These are phyloP conservation scores for Suillus ampliporus DNA, from an alignment of 768 basidiomycete species.

Conservation along the genomic window DNA sequence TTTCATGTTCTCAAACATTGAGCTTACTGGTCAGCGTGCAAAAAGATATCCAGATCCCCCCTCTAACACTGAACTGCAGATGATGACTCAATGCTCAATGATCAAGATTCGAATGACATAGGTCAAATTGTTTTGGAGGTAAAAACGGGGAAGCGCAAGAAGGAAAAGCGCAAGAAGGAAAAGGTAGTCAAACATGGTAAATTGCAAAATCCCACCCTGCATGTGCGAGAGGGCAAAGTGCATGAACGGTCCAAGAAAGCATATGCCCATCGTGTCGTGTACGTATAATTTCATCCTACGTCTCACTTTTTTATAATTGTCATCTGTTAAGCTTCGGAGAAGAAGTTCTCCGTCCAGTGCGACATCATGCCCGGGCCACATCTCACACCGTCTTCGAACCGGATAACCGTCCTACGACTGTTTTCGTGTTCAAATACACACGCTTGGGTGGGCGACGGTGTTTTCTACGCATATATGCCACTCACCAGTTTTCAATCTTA, in stretches of 20 bases:
- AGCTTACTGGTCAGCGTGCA: conserved; percentile 21
- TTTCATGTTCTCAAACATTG: conserved; percentile 24
- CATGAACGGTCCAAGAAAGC: conserved; percentile 31
- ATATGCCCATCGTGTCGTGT: conserved; percentile 24
- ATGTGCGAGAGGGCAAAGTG: conserved; percentile 9
- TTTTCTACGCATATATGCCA: background rate
- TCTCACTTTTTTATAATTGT: background rate
- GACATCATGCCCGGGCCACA: fast-evolving
- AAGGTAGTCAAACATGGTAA: fast-evolving
- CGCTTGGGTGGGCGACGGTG: conserved; percentile 18
- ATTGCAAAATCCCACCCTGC: too few species aligned
- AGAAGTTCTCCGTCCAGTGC: background rate
- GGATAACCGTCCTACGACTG: conserved; percentile 12
- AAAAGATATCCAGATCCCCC: too few species aligned
- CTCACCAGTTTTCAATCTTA: conserved; percentile 7
- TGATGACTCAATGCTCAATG: conserved; percentile 23
- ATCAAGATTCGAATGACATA: conserved; percentile 13
- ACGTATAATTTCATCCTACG: background rate
- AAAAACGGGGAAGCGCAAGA: conserved; percentile 11
- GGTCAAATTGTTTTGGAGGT: conserved; percentile 24
- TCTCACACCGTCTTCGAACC: background rate
- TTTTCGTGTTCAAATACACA: conserved; percentile 27
- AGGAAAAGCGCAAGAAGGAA: too few species aligned
- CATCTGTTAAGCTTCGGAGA: conserved; percentile 20
- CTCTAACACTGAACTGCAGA: conserved; percentile 19